These are phyloP conservation scores for Vitis riparia DNA, from an alignment of 164 flowering plant species.

Conservation along the genomic window DNA sequence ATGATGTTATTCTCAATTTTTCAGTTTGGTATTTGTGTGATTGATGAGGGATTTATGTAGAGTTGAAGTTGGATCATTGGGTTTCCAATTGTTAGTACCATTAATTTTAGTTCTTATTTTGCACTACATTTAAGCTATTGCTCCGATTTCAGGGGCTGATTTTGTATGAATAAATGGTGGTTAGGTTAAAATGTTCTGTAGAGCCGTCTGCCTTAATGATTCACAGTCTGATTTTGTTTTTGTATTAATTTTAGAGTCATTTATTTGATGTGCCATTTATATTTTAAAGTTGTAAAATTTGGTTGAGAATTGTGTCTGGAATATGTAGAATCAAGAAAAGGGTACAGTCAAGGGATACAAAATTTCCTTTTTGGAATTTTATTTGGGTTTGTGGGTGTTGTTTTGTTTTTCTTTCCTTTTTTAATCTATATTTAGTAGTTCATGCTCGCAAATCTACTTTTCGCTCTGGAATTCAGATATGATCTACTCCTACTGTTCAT, in stretches of 20 bases:
- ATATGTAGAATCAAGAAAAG: background rate
- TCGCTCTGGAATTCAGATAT: too few relatives aligned
- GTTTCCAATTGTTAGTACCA: too few relatives aligned
- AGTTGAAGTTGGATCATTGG: too few relatives aligned
- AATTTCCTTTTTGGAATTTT: background rate
- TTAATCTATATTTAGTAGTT: too few relatives aligned
- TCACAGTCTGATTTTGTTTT: background rate
- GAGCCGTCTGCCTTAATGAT: background rate
- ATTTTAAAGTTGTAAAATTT: background rate
- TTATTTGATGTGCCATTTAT: background rate
- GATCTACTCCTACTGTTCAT: too few relatives aligned
- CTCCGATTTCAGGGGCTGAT: background rate
- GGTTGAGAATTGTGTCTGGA: background rate
- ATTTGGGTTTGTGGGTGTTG: background rate
- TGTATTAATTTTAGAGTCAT: background rate
- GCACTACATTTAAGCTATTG: too few relatives aligned
- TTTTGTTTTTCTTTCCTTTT: background rate
- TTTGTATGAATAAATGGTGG: background rate
- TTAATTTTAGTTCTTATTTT: too few relatives aligned
- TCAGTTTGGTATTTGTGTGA: too few relatives aligned
- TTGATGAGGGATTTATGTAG: too few relatives aligned
- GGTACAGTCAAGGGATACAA: background rate
- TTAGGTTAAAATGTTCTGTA: background rate
- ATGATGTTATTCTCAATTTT: background rate
- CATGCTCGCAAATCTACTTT: too few relatives aligned